These are phyloP conservation scores for Microdochium trichocladiopsis DNA, from an alignment of 2,329 filamentous ascomycete species.

Conservation along the genomic window DNA sequence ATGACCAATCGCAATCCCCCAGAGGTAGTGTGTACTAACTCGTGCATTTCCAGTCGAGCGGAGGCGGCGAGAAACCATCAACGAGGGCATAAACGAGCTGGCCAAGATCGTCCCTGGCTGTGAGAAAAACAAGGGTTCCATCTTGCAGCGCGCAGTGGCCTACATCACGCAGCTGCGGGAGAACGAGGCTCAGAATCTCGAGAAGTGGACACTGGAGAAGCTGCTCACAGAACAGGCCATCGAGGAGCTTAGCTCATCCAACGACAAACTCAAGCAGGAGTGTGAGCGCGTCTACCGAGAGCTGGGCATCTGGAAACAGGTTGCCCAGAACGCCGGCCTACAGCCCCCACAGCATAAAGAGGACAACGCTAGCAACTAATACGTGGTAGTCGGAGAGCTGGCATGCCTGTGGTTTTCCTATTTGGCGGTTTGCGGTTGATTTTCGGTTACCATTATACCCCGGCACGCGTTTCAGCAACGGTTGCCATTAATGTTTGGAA, in stretches of 20 bases:
- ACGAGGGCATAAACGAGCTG: constrained; percentile 96
- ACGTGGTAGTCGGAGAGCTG: neutral
- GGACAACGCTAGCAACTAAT: constrained; percentile 19
- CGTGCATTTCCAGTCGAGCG: constrained; percentile 66
- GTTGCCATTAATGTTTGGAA: too few relatives aligned
- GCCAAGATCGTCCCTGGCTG: constrained; percentile 96
- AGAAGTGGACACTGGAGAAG: constrained; percentile 91
- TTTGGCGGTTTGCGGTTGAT: too few relatives aligned
- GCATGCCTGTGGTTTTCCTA: too few relatives aligned
- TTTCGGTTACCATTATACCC: too few relatives aligned
- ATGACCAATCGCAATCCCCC: neutral
- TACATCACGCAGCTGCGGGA: constrained; percentile 95
- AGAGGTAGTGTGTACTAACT: constrained; percentile 1
- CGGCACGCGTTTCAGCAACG: too few relatives aligned
- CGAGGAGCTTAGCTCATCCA: constrained; percentile 77
- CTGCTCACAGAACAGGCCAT: constrained; percentile 84
- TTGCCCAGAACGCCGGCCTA: constrained; percentile 54
- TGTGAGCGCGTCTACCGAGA: constrained; percentile 73
- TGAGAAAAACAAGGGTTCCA: constrained; percentile 98
- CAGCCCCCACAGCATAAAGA: constrained; percentile 33
- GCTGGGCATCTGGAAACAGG: constrained; percentile 71
- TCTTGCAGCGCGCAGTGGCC: constrained; percentile 84
- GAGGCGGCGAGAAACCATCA: constrained; percentile 93
- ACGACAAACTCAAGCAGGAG: constrained; percentile 79
- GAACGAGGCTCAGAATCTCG: constrained; percentile 88